Conservation (phyloP, 371 early-diverging fungal genomes). For the Syncephalastrum sp. region DNA sequence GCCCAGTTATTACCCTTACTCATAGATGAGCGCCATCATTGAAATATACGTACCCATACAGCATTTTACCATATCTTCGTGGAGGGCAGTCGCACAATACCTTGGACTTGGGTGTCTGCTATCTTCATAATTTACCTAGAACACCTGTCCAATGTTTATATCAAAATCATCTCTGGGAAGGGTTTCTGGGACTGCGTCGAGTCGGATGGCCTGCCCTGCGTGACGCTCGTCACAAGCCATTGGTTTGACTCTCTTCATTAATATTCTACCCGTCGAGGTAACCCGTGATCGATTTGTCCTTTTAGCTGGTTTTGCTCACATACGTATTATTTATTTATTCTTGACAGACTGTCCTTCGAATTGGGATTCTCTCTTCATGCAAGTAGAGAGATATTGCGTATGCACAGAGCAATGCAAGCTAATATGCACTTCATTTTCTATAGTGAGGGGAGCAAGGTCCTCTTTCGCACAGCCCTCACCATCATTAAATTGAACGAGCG, state of each 20-base stretch:
- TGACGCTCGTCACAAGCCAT: slow-evolving; percentile 76
- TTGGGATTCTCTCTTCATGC: slow-evolving; percentile 86
- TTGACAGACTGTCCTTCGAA: slow-evolving; percentile 62
- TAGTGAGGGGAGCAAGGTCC: slow-evolving; percentile 77
- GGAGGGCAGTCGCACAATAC: too few relatives aligned
- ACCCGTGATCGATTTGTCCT: neutral
- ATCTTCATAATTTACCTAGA: slow-evolving; percentile 13
- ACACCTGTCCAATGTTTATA: slow-evolving; percentile 57
- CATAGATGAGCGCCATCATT: too few relatives aligned
- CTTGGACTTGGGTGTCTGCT: too few relatives aligned
- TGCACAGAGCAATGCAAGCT: neutral
- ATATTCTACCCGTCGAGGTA: slow-evolving; percentile 75
- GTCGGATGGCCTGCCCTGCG: slow-evolving; percentile 59
- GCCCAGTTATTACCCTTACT: too few relatives aligned
- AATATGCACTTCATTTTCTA: slow-evolving; percentile 1
- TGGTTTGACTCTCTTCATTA: slow-evolving; percentile 86
- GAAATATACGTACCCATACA: too few relatives aligned
- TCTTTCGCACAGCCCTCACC: slow-evolving; percentile 76
- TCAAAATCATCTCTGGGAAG: slow-evolving; percentile 47
- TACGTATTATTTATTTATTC: slow-evolving; percentile 8
- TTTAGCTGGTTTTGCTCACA: slow-evolving; percentile 4
- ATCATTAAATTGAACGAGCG: slow-evolving; percentile 72
- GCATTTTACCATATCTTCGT: too few relatives aligned
- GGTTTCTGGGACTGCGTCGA: slow-evolving; percentile 54
- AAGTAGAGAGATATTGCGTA: slow-evolving; percentile 21